phyloP scores from a whole-genome alignment of 345 rosid genomes.

The Noccaea caerulescens region DNA sequence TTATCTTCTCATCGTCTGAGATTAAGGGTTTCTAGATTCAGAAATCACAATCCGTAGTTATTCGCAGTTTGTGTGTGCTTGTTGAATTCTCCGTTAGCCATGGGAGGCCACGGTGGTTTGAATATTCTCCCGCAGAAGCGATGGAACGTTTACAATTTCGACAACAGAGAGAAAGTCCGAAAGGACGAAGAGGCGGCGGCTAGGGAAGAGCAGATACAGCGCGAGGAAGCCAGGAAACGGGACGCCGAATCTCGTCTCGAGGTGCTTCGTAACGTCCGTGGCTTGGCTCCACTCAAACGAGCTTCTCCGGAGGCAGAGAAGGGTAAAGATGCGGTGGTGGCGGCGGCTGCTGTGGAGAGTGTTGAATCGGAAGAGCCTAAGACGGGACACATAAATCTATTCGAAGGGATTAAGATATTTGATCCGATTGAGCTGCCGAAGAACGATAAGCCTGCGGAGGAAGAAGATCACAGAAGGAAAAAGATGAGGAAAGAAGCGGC shows the following conservation, averaged over 20 bases:
- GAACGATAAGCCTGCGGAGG: conserved; percentile 47
- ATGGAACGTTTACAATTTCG: conserved; percentile 90
- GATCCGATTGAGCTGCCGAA: conserved; percentile 59
- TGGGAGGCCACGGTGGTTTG: conserved; percentile 98
- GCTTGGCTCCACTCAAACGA: conserved; percentile 63
- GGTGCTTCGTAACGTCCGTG: conserved; percentile 75
- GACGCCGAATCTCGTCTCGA: conserved; percentile 88
- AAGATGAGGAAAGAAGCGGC: conserved; percentile 83
- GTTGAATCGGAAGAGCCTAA: conserved; percentile 50
- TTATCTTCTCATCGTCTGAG: neutral
- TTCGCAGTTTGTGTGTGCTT: neutral
- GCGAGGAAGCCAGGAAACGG: conserved; percentile 70
- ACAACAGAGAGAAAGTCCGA: conserved; percentile 84
- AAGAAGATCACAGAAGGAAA: conserved; percentile 65
- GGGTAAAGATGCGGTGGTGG: conserved; percentile 21
- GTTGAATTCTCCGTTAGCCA: conserved; percentile 16
- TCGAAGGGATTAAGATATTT: conserved; percentile 88
- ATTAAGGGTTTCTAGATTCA: neutral
- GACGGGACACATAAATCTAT: conserved; percentile 82
- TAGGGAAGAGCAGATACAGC: conserved; percentile 80
- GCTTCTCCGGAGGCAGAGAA: conserved; percentile 36
- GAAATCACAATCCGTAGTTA: neutral
- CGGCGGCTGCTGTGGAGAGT: conserved; percentile 24
- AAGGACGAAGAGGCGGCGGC: conserved; percentile 91
- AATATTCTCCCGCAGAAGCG: conserved; percentile 94